Conservation (phyloP, 805 yeast species). For the Myxozyma kluyveri region DNA sequence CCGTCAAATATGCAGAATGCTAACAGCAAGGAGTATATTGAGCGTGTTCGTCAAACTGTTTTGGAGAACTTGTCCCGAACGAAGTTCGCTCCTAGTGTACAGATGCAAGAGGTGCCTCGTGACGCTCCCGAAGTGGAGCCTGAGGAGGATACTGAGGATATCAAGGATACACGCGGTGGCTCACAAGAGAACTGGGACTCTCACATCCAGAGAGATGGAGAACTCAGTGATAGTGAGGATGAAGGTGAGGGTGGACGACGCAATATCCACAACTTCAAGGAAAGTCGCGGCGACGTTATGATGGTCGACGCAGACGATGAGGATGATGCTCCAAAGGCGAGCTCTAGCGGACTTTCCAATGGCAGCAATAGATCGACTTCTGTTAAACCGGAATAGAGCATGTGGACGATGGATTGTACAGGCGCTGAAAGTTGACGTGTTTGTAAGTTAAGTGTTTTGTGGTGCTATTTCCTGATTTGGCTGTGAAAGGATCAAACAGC, state of each 20-base stretch:
- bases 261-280: constrained; percentile 27
- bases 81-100: constrained; percentile 97
- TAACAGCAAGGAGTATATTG: constrained; percentile 86
- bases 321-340: constrained; percentile 1
- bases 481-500: too few relatives aligned
- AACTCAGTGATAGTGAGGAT: constrained; percentile 39
- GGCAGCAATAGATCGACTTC: not conserved
- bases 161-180: constrained; percentile 89
- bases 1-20: constrained; percentile 97
- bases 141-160: constrained; percentile 72
- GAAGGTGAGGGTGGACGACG: constrained; percentile 35
- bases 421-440: not conserved
- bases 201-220: constrained; percentile 66
- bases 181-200: constrained; percentile 81
- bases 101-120: constrained; percentile 81
- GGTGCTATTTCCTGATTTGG: too few relatives aligned
- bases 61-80: constrained; percentile 78
- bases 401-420: too few relatives aligned
- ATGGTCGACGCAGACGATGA: constrained; percentile 21
- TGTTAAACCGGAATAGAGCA: not conserved
- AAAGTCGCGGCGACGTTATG: constrained; percentile 16
- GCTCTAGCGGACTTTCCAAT: too few relatives aligned
- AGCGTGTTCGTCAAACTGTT: constrained; percentile 75
- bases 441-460: not conserved
- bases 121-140: constrained; percentile 75